phyloP scores from a whole-genome alignment of 495 filamentous ascomycete genomes.

The Wilcoxina mikolae region DNA sequence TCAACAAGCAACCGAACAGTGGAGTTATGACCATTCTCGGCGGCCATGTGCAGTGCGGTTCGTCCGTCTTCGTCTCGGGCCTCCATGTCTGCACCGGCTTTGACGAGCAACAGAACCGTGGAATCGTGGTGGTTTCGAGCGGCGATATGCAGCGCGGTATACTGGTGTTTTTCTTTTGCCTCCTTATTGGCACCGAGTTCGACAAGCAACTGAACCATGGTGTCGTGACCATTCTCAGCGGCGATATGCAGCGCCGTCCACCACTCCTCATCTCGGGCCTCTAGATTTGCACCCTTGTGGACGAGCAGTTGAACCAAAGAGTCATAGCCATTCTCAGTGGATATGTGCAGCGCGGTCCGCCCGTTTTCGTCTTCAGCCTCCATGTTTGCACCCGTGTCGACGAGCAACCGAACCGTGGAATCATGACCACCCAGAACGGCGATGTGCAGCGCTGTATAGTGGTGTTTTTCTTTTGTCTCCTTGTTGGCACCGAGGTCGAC shows the following conservation, averaged over 20 bases:
- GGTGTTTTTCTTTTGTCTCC: too few species aligned
- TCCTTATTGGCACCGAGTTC: background rate
- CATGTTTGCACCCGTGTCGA: background rate
- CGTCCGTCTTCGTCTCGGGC: background rate
- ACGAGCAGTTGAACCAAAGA: background rate
- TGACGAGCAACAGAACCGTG: too few species aligned
- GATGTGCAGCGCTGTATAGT: background rate
- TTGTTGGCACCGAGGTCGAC: too few species aligned
- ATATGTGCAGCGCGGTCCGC: background rate
- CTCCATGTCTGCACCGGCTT: background rate
- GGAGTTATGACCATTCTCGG: too few species aligned
- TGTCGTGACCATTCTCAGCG: background rate
- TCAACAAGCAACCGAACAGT: too few species aligned
- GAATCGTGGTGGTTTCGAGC: background rate
- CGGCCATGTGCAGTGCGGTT: too few species aligned
- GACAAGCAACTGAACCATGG: too few species aligned
- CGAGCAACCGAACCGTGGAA: background rate
- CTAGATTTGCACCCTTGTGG: background rate
- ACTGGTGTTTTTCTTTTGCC: background rate
- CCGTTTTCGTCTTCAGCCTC: background rate
- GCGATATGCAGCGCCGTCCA: background rate
- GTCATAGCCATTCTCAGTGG: background rate
- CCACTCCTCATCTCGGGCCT: background rate
- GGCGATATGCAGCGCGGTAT: background rate
- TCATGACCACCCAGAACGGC: background rate